phyloP scores from a whole-genome alignment of 2,329 filamentous ascomycete genomes.

The Paraphoma chrysanthemicola region DNA sequence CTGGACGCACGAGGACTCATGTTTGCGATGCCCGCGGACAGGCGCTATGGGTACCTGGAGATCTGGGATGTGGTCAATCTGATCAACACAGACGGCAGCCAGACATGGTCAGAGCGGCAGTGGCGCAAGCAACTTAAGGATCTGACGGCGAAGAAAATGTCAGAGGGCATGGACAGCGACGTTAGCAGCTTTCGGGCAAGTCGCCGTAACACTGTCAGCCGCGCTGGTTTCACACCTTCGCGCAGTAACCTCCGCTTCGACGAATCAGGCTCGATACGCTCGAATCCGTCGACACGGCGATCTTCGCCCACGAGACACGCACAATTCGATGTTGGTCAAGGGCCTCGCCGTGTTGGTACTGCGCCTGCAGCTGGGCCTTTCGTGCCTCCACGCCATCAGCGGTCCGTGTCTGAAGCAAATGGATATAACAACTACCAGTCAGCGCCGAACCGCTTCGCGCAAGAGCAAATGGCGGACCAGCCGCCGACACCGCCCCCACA shows the following conservation, averaged over 20 bases:
- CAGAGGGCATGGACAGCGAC: constrained; percentile 40
- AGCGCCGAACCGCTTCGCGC: constrained; percentile 49
- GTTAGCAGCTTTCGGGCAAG: constrained; percentile 49
- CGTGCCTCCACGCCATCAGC: constrained; percentile 50
- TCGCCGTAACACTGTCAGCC: constrained; percentile 53
- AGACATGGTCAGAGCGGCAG: constrained; percentile 81
- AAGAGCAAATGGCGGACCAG: constrained; percentile 38
- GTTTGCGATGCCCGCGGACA: constrained; percentile 95
- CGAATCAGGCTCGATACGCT: constrained; percentile 50
- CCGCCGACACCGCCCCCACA: constrained; percentile 53
- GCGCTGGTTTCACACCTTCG: constrained; percentile 47
- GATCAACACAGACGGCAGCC: constrained; percentile 79
- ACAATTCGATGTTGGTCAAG: constrained; percentile 30
- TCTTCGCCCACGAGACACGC: constrained; percentile 48
- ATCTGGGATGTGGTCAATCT: constrained; percentile 82
- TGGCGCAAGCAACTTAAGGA: constrained; percentile 93
- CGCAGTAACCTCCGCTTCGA: constrained; percentile 51
- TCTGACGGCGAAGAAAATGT: constrained; percentile 80
- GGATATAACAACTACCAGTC: constrained; percentile 52
- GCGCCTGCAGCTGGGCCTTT: constrained; percentile 45
- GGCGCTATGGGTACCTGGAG: constrained; percentile 89
- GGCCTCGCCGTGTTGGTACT: constrained; percentile 52
- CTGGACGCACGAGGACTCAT: constrained; percentile 89
- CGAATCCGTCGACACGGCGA: constrained; percentile 54
- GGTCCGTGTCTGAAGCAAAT: constrained; percentile 57